A percentile compares a stretch with the other conserved stretches of the same genome.
Conservation (phyloP, 768 basidiomycete species). For the Termitomyces eurrhizus region DNA sequence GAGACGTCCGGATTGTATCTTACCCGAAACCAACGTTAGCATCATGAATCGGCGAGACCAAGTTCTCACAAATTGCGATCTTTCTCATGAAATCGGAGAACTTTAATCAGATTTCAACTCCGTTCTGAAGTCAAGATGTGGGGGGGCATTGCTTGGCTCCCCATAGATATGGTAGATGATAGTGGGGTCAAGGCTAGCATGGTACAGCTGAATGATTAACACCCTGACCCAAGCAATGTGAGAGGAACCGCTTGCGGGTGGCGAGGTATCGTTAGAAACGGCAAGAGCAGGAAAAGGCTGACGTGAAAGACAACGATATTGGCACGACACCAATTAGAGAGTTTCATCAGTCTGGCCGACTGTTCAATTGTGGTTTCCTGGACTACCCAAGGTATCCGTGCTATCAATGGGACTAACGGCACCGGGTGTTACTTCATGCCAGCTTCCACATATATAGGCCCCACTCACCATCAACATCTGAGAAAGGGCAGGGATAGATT, state of each 20-base stretch:
- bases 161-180: too few relatives aligned
- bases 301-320: neutral
- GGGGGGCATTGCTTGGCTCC: too few relatives aligned
- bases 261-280: neutral
- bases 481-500: neutral
- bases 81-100: neutral
- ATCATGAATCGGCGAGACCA: neutral
- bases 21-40: neutral
- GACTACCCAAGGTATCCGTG: neutral
- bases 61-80: neutral
- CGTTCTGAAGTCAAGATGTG: neutral
- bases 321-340: neutral
- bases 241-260: neutral
- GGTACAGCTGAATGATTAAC: too few relatives aligned
- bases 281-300: neutral
- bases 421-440: neutral
- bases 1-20: neutral
- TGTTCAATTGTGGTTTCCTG: neutral
- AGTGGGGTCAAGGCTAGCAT: too few relatives aligned
- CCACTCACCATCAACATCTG: neutral
- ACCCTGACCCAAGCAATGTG: too few relatives aligned
- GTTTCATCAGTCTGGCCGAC: neutral
- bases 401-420: neutral
- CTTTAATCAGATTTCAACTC: neutral
- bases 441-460: neutral